Evolutionary conservation across 192 early-diverging fungal genomes (phyloP).

Genomic region (Coemansia sp.): DNA sequence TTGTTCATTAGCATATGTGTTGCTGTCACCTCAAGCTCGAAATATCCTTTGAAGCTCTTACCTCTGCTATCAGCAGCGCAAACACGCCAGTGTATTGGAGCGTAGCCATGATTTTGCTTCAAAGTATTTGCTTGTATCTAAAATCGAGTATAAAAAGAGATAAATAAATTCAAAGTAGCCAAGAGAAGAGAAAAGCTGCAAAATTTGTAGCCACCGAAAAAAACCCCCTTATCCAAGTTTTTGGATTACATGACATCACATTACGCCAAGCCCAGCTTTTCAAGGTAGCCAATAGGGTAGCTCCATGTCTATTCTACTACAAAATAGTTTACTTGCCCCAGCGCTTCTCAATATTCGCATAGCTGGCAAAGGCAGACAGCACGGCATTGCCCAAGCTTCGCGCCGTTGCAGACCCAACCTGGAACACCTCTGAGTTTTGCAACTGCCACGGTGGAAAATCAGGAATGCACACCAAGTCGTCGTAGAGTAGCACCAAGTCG

Average conservation of each 20-base stretch:
- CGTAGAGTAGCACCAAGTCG: slow-evolving; percentile 41
- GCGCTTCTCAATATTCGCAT: slow-evolving; percentile 47
- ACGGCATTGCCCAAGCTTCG: slow-evolving; percentile 34
- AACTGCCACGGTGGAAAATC: slow-evolving; percentile 56
- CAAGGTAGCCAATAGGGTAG: slow-evolving; percentile 9
- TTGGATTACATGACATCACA: background rate
- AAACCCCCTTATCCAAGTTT: background rate
- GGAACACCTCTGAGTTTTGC: slow-evolving; percentile 50
- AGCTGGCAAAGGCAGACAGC: slow-evolving; percentile 32
- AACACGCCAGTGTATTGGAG: slow-evolving; percentile 54
- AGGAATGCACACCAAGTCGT: slow-evolving; percentile 39
- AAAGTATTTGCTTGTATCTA: background rate
- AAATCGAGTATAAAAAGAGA: background rate
- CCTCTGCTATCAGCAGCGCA: slow-evolving; percentile 47
- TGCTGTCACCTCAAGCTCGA: background rate
- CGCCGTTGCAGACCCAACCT: slow-evolving; percentile 17
- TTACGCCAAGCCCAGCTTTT: background rate
- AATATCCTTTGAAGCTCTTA: slow-evolving; percentile 13
- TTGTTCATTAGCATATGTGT: background rate
- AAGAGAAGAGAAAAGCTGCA: slow-evolving; percentile 1
- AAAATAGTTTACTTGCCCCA: slow-evolving; percentile 37
- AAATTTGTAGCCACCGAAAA: slow-evolving; percentile 1
- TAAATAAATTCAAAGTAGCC: background rate
- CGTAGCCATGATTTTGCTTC: slow-evolving; percentile 30
- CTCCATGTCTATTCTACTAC: slow-evolving; percentile 1